Base-by-base conservation (phyloP, 2,329 filamentous ascomycete species). In the Basipetospora chlamydospora region DNA sequence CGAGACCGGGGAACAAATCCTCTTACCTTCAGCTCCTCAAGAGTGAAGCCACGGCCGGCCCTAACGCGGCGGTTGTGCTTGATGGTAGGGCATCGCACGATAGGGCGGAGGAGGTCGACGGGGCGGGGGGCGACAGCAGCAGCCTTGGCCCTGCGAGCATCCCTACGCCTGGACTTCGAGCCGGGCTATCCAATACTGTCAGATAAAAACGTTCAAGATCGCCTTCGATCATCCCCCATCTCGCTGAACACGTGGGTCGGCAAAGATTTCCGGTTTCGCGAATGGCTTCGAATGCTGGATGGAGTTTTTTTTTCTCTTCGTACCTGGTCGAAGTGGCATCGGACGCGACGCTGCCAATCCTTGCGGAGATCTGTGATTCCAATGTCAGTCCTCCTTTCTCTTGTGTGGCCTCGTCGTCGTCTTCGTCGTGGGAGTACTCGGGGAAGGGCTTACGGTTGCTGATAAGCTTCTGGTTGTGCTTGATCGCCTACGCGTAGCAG, bases 321-420 rank as follows among this genome's bases (percentile, higher is more conserved):
- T 88, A 93, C 88, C 86, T 96, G 90, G 76, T 98, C 86, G 73
- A 98, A 98, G 77, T 98, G 90, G 68, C 84, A 83, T 70, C 86
- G 84, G 62, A 98, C 90, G 71, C 87, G 84, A 72, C 86, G 84
- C 70, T 96, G 87, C 90, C 90, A 98, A 77, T 98, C 87, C 85
- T 94, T 95, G 72, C 85, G 87, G 84, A 94, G 94, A 65, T 95
- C 83, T 90, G 58, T 46, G 48, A 50, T 39, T 39, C 35, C 44
- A 46, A 18, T n/a, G 26, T 18, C 5, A 21, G 7, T 29, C 17
- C 17, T 12, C 17, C 22, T 9, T 21, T 20, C 32, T 34, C 6
- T 9, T 12, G 23, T 34, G 17, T 7, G 11, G 8, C 15, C 13
- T 11, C 12, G 16, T 23, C 11, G 22, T 23, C 22, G 22, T 23